A percentile compares a stretch with the other conserved stretches of the same genome.
phyloP scores from a whole-genome alignment of 257 asterid genomes.

The Solanum sitiens region DNA sequence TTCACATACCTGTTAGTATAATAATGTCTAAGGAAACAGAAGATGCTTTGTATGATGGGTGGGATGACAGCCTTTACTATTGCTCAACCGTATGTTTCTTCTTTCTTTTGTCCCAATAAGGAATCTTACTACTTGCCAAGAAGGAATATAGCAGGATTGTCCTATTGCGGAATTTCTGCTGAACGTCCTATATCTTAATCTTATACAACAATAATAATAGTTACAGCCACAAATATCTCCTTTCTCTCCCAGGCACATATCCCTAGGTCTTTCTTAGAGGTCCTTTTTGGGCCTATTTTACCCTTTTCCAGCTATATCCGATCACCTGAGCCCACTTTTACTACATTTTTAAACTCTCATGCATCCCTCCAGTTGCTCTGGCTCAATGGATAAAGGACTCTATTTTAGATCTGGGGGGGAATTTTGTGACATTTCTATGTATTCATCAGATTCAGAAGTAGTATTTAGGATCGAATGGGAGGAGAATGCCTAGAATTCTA shows the following conservation, averaged over 20 bases:
- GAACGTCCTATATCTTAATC: neutral
- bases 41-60: neutral
- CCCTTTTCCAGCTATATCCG: neutral
- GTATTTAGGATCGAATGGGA: neutral
- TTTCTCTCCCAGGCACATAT: neutral
- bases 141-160: neutral
- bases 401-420: neutral
- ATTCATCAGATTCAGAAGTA: neutral
- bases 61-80: neutral
- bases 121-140: neutral
- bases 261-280: neutral
- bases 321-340: neutral
- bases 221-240: neutral
- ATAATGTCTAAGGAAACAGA: neutral
- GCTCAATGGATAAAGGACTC: neutral
- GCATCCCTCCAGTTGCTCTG: neutral
- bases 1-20: neutral
- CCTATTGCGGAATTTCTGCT: neutral
- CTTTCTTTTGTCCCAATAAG: neutral
- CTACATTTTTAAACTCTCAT: neutral
- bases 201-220: neutral
- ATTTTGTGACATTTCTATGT: neutral
- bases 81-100: neutral
- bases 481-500: neutral
- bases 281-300: neutral